Conservation (phyloP, 2,329 filamentous ascomycete species). For the Nemania bipapillata region DNA sequence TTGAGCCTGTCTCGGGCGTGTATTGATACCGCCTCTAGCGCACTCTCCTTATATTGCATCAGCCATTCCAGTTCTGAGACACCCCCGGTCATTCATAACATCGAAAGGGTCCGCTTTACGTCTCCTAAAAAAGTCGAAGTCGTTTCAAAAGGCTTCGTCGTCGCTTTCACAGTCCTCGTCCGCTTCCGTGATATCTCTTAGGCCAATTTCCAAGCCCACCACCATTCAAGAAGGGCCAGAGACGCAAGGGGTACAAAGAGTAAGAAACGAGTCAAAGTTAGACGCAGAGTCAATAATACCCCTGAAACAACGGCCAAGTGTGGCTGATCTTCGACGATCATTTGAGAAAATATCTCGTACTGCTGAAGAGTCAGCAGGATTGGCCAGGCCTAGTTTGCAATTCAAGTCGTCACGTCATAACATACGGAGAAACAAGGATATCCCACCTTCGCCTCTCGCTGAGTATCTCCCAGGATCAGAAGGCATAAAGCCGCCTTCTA, state of each 20-base stretch:
- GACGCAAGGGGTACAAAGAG: not conserved
- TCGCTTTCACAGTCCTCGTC: slow-evolving; percentile 7
- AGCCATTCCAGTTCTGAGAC: slow-evolving; percentile 33
- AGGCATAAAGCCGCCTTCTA: not conserved
- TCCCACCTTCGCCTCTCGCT: not conserved
- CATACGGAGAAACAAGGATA: not conserved
- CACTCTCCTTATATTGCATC: slow-evolving; percentile 18
- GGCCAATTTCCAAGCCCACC: not conserved
- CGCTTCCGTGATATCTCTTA: not conserved
- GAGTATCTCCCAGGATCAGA: not conserved
- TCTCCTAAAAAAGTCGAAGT: slow-evolving; percentile 18
- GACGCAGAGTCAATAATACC: not conserved
- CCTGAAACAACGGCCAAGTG: slow-evolving; percentile 45
- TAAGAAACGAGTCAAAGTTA: not conserved
- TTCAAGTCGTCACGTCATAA: slow-evolving; percentile 8
- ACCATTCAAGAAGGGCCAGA: not conserved
- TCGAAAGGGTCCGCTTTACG: slow-evolving; percentile 1
- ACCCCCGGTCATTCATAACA: slow-evolving; percentile 23
- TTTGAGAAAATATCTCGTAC: slow-evolving; percentile 47
- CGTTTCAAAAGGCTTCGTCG: slow-evolving; percentile 5
- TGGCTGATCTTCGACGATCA: slow-evolving; percentile 52
- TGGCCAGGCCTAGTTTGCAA: slow-evolving; percentile 10
- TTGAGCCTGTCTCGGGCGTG: slow-evolving; percentile 21
- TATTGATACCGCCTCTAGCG: slow-evolving; percentile 29
- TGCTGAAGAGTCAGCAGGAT: not conserved